Conservation (phyloP, 257 asterid genomes). For the Solanum arcanum region DNA sequence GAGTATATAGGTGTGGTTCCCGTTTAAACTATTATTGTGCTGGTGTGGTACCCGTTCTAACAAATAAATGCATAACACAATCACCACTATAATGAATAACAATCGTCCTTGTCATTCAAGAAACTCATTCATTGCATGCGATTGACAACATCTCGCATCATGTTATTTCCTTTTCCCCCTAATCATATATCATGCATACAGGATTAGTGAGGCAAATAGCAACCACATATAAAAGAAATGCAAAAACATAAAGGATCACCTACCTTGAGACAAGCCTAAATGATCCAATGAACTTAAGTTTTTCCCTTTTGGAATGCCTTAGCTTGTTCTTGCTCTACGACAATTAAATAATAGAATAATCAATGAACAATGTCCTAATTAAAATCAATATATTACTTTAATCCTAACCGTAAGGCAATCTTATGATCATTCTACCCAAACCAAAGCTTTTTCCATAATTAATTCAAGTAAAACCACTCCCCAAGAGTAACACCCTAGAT, state of each 20-base stretch:
- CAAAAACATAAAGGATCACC: background rate
- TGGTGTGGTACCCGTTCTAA: background rate
- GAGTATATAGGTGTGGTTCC: background rate
- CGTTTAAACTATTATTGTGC: background rate
- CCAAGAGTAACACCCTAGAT: background rate
- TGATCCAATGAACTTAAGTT: background rate
- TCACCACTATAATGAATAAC: background rate
- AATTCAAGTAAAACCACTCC: background rate
- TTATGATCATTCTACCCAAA: background rate
- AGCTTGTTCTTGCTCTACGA: background rate
- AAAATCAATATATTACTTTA: background rate
- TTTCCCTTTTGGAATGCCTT: background rate
- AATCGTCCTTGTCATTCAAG: background rate
- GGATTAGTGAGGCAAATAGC: too few relatives aligned
- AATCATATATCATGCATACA: background rate
- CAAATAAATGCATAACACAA: background rate
- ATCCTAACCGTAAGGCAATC: background rate
- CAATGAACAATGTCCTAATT: background rate
- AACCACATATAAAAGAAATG: background rate
- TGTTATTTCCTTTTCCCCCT: background rate
- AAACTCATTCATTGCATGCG: background rate
- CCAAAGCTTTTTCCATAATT: background rate
- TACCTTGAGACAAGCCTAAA: background rate
- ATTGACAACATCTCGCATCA: background rate
- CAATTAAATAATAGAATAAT: background rate